Percentiles rank a stretch among this genome's conserved stretches.
Conservation (phyloP, 805 yeast species). For the Candida parachauliodes region DNA sequence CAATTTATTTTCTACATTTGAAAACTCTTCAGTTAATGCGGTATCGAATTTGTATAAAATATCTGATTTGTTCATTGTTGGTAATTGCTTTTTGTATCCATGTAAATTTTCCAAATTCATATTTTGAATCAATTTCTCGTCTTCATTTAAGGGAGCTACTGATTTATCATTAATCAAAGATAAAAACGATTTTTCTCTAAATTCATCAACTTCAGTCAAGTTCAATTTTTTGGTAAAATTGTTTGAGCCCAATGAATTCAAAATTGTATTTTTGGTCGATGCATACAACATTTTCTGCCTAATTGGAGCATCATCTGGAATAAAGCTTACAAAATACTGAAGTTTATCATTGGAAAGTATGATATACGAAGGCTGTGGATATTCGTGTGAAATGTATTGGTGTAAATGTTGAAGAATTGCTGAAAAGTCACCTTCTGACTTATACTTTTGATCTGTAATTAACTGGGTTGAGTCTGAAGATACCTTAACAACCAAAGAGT, state of each 20-base stretch:
- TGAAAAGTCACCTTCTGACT: slow-evolving; percentile 12
- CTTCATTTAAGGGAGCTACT: slow-evolving; percentile 48
- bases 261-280: slow-evolving; percentile 74
- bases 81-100: slow-evolving; percentile 27
- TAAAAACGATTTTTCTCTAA: slow-evolving; percentile 47
- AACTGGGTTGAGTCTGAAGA: slow-evolving; percentile 31
- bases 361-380: slow-evolving; percentile 37
- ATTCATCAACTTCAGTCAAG: slow-evolving; percentile 56
- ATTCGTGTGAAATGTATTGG: slow-evolving; percentile 18
- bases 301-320: slow-evolving; percentile 83
- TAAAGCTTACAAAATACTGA: slow-evolving; percentile 66
- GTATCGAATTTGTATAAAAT: slow-evolving; percentile 24
- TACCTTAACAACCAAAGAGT: slow-evolving; percentile 29
- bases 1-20: slow-evolving; percentile 22
- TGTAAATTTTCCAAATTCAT: slow-evolving; percentile 17
- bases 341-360: slow-evolving; percentile 23
- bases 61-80: slow-evolving; percentile 29
- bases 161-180: slow-evolving; percentile 9
- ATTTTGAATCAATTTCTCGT: slow-evolving; percentile 49
- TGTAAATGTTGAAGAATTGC: slow-evolving; percentile 18
- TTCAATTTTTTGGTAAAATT: slow-evolving; percentile 45
- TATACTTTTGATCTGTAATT: slow-evolving; percentile 24
- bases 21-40: slow-evolving; percentile 21
- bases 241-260: slow-evolving; percentile 69
- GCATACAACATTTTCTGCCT: slow-evolving; percentile 91